These are phyloP conservation scores for Fusarium albosuccineum DNA, from an alignment of 2,329 filamentous ascomycete species.

Conservation along the genomic window DNA sequence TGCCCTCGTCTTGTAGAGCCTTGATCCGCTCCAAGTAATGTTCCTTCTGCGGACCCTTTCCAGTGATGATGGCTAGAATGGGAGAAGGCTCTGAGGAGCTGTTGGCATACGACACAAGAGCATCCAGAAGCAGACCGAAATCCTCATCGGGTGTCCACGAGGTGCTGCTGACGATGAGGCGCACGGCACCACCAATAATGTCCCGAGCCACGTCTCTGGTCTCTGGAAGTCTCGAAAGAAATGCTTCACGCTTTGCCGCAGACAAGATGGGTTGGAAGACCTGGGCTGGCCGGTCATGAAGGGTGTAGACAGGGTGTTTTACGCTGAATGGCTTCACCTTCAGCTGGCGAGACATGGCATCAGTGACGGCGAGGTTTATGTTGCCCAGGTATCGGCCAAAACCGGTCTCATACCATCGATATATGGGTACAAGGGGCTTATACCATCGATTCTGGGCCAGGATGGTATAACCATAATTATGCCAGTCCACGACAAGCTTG, in stretches of 20 bases:
- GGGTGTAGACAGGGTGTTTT: constrained; percentile 72
- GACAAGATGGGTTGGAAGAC: constrained; percentile 80
- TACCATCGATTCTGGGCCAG: constrained; percentile 72
- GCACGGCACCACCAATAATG: constrained; percentile 70
- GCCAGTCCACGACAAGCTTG: constrained; percentile 93
- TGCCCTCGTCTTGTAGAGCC: constrained; percentile 69
- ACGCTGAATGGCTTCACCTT: constrained; percentile 73
- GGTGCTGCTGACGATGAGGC: constrained; percentile 89
- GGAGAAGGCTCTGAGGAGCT: constrained; percentile 63
- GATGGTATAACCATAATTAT: constrained; percentile 98
- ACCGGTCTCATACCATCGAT: constrained; percentile 80
- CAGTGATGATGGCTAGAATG: constrained; percentile 92
- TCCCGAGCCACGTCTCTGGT: constrained; percentile 70
- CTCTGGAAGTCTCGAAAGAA: constrained; percentile 75
- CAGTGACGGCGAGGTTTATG: constrained; percentile 87
- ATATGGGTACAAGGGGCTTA: constrained; percentile 83
- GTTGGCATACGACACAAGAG: constrained; percentile 79
- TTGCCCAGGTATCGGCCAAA: constrained; percentile 76
- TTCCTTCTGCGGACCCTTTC: constrained; percentile 87
- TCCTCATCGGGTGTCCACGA: constrained; percentile 99
- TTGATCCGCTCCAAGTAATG: constrained; percentile 78
- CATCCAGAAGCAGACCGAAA: constrained; percentile 87
- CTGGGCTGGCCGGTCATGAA: constrained; percentile 88
- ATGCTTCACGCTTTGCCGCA: constrained; percentile 61
- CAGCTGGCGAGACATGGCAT: constrained; percentile 86